Evolutionary conservation across 2,329 filamentous ascomycete genomes (phyloP).

Genomic region (Aureobasidium sp.): DNA sequence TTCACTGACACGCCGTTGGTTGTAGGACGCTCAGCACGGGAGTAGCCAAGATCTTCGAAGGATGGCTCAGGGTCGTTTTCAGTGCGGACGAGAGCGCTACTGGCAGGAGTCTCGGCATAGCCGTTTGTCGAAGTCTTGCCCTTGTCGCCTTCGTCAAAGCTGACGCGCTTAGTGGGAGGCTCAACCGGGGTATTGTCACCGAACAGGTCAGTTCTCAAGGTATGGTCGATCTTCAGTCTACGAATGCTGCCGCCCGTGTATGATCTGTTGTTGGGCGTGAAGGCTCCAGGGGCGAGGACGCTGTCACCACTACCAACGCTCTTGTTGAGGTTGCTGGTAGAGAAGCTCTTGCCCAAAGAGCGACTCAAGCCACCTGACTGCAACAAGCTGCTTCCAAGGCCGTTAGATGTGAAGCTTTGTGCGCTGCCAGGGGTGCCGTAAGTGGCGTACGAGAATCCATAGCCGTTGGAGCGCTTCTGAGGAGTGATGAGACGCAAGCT

Average conservation of each 20-base stretch:
- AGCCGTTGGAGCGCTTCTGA: constrained; percentile 64
- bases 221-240: constrained; percentile 85
- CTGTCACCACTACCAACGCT: constrained; percentile 72
- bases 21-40: constrained; percentile 42
- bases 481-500: constrained; percentile 74
- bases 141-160: constrained; percentile 55
- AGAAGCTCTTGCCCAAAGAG: constrained; percentile 77
- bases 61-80: constrained; percentile 44
- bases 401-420: constrained; percentile 59
- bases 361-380: constrained; percentile 49
- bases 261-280: constrained; percentile 54
- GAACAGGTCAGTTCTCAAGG: constrained; percentile 64
- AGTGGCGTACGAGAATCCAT: constrained; percentile 86
- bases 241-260: constrained; percentile 71
- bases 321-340: constrained; percentile 75
- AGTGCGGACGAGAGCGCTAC: constrained; percentile 45
- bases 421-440: constrained; percentile 74
- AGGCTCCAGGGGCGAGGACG: constrained; percentile 75
- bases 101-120: constrained; percentile 32
- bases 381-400: constrained; percentile 57
- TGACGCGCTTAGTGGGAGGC: constrained; percentile 66
- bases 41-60: constrained; percentile 51
- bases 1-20: constrained; percentile 28
- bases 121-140: constrained; percentile 22
- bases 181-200: constrained; percentile 32